phyloP scores from a whole-genome alignment of 352 stramenopile genomes.

The Globisporangium barbulae region DNA sequence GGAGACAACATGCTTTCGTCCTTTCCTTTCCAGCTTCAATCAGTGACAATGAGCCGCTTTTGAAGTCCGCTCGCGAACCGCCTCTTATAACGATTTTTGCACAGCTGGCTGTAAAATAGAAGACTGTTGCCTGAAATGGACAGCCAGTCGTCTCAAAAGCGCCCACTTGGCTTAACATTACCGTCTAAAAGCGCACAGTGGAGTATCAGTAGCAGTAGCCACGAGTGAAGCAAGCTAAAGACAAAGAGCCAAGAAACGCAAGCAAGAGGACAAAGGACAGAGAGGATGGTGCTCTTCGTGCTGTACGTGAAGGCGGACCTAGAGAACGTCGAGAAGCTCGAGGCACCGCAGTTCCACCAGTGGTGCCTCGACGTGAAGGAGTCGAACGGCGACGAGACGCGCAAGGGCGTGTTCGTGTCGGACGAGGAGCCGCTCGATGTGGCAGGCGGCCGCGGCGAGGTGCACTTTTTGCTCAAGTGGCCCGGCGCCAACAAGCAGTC shows the following conservation, averaged over 20 bases:
- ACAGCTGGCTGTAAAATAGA: too few species aligned
- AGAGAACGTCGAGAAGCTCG: constrained; percentile 80
- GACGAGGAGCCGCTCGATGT: constrained; percentile 78
- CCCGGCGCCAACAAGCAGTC: constrained; percentile 74
- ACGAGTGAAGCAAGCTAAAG: background rate
- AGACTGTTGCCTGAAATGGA: background rate
- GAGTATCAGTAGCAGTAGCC: background rate
- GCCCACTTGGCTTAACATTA: background rate
- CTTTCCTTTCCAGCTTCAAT: background rate
- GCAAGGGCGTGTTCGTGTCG: constrained; percentile 76
- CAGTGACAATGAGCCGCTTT: too few species aligned
- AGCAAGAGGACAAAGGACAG: background rate
- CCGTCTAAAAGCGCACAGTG: background rate
- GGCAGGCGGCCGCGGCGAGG: constrained; percentile 63
- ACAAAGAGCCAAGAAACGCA: background rate
- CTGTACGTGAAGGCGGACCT: constrained; percentile 87
- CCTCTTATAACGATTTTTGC: too few species aligned
- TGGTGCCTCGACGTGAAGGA: constrained; percentile 88
- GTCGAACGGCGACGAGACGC: constrained; percentile 68
- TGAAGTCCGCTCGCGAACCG: too few species aligned
- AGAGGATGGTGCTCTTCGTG: constrained; percentile 79
- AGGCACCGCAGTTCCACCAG: constrained; percentile 58
- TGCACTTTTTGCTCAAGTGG: constrained; percentile 86
- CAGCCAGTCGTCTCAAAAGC: background rate
- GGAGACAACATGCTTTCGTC: background rate